Evolutionary conservation across 306 rosid species (phyloP), one percentile per base, ranked within the genome.

Genomic region (Chamaecrista fasciculata): DNA sequence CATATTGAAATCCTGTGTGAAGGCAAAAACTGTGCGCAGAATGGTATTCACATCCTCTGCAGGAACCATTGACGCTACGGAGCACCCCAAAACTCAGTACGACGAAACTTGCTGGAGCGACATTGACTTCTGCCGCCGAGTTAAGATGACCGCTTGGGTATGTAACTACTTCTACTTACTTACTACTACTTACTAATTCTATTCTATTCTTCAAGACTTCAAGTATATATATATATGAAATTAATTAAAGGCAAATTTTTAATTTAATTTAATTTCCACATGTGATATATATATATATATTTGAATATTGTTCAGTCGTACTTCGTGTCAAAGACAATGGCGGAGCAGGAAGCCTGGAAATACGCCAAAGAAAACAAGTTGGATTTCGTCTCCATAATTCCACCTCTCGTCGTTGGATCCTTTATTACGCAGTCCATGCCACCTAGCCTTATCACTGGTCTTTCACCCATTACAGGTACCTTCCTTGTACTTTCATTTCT

Each of bases 61-160:
- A 0, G 91, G 93, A 72, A 72, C 94, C 0, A 83, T 91, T 1
- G 72, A 78, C 6, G 84, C 78, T 26, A 44, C 71, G 0, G 88
- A 81, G 39, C 52, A 78, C 4, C 59, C 40, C 26, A 86, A 47
- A 67, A 10, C 75, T 2, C 29, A 24, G 2, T 44, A 66, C 1
- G 85, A 91, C 42, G 94, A 91, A 69, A 84, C 69, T 21, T 66
- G 82, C 46, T 88, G 96, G 97, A 88, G 80, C 15, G 93, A 88
- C 7, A 76, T 86, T 26, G 83, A 86, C 0, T 88, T 88, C 15
- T 86, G 91, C 47, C 74, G 74, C 0, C 57, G 75, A 60, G 70
- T 66, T 8, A 80, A 85, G 57, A 91, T 86, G 93, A 86, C 89
- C 8, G 97, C 86, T 11, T 91, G 97, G 97, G 97, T 91, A 6